Evolutionary conservation across 2,329 filamentous ascomycete species (phyloP).

Genomic region (Talaromyces sp.): DNA sequence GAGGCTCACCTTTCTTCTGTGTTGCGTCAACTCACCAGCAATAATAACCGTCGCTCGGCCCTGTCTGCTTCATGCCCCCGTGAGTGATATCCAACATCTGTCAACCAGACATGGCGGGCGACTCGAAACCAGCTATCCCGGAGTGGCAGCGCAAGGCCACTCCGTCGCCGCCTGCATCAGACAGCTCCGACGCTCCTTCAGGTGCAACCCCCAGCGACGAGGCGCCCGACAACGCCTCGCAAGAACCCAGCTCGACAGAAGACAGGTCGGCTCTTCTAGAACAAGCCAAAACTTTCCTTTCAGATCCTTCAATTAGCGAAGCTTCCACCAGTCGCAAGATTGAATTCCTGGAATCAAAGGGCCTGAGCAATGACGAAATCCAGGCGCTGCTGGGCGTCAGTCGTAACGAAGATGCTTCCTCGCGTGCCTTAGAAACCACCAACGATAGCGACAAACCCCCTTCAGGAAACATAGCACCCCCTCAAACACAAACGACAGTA

Average conservation of each 20-base stretch:
- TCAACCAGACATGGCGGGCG: constrained; percentile 7
- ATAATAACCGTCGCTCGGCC: too few relatives aligned
- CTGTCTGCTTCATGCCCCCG: neutral
- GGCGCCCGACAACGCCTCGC: constrained; percentile 21
- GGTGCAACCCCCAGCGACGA: constrained; percentile 19
- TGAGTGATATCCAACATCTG: neutral
- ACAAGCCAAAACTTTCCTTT: constrained; percentile 69
- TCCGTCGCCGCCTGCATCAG: neutral
- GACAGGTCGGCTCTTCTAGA: constrained; percentile 46
- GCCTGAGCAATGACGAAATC: constrained; percentile 63
- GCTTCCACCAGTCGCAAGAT: constrained; percentile 67
- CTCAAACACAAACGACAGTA: constrained; percentile 34
- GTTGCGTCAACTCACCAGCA: too few relatives aligned
- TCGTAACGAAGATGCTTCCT: constrained; percentile 22
- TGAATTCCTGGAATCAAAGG: constrained; percentile 72
- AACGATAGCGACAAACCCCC: neutral
- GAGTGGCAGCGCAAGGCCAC: constrained; percentile 10
- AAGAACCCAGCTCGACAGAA: constrained; percentile 12
- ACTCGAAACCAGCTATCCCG: constrained; percentile 5
- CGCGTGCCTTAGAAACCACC: constrained; percentile 11
- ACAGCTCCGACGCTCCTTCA: neutral
- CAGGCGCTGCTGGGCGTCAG: constrained; percentile 54
- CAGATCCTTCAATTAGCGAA: constrained; percentile 66
- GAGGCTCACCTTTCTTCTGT: too few relatives aligned
- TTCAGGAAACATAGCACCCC: constrained; percentile 11